phyloP scores from a whole-genome alignment of 495 filamentous ascomycete genomes.

The Penicillium simplicissimum region DNA sequence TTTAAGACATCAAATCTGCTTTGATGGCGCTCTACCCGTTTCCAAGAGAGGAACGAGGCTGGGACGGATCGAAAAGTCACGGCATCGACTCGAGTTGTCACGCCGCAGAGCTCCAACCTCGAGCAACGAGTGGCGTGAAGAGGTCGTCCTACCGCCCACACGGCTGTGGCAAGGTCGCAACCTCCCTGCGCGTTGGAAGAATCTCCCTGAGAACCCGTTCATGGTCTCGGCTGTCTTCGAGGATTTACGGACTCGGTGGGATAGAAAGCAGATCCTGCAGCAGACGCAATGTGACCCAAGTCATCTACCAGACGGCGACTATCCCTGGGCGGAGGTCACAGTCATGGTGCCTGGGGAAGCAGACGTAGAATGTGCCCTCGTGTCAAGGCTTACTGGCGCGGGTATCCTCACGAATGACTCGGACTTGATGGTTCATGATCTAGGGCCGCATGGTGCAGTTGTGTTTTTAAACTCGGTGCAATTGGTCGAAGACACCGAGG shows the following conservation, averaged over 20 bases:
- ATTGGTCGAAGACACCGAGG: constrained; percentile 20
- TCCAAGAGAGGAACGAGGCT: constrained; percentile 56
- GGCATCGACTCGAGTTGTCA: constrained; percentile 42
- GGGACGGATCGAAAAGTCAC: constrained; percentile 48
- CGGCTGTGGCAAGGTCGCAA: constrained; percentile 31
- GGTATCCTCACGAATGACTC: constrained; percentile 69
- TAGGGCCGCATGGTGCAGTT: constrained; percentile 58
- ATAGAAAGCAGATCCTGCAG: constrained; percentile 21
- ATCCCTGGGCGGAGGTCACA: constrained; percentile 51
- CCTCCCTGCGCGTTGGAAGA: constrained; percentile 28
- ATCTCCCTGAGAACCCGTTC: constrained; percentile 60
- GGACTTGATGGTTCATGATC: constrained; percentile 69
- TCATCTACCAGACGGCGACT: constrained; percentile 15
- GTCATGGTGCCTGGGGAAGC: constrained; percentile 69
- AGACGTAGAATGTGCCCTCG: constrained; percentile 63
- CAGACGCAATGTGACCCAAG: constrained; percentile 9
- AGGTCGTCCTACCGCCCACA: constrained; percentile 12
- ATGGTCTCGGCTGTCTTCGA: constrained; percentile 70
- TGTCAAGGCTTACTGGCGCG: constrained; percentile 50
- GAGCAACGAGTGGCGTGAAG: constrained; percentile 6
- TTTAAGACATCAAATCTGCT: constrained; percentile 59
- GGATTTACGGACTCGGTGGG: constrained; percentile 49
- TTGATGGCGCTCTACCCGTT: constrained; percentile 72
- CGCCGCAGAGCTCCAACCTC: constrained; percentile 18
- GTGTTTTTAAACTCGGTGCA: constrained; percentile 56